Evolutionary conservation across 768 basidiomycete species (phyloP).

Genomic region (Mycena belliarum): DNA sequence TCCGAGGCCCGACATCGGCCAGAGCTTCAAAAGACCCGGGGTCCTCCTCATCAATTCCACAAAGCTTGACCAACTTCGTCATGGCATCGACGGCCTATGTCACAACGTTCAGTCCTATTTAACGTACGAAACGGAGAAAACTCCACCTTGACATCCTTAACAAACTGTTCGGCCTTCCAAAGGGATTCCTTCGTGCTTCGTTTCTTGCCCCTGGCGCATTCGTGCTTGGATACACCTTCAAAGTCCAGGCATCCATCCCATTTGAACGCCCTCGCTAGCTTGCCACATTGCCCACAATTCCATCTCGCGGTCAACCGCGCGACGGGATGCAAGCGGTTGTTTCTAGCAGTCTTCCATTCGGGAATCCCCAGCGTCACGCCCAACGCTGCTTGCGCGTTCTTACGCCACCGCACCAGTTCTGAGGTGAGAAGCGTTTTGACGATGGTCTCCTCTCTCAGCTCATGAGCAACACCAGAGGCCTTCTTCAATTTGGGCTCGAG

Average conservation of each 20-base stretch:
- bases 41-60: slow-evolving; percentile 32
- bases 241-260: slow-evolving; percentile 56
- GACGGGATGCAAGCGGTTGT: slow-evolving; percentile 50
- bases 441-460: slow-evolving; percentile 28
- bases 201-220: slow-evolving; percentile 43
- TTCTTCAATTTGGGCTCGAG: slow-evolving; percentile 23
- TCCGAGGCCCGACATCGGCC: slow-evolving; percentile 27
- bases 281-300: slow-evolving; percentile 53
- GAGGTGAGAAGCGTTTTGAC: slow-evolving; percentile 39
- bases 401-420: slow-evolving; percentile 53
- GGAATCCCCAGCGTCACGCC: slow-evolving; percentile 49
- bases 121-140: not conserved
- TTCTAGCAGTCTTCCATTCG: slow-evolving; percentile 53
- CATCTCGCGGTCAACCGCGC: slow-evolving; percentile 62
- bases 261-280: slow-evolving; percentile 33
- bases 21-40: slow-evolving; percentile 24
- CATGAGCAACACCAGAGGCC: slow-evolving; percentile 26
- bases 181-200: slow-evolving; percentile 24
- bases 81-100: slow-evolving; percentile 51
- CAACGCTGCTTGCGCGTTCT: slow-evolving; percentile 44
- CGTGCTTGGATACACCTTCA: slow-evolving; percentile 57
- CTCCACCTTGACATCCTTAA: slow-evolving; percentile 60
- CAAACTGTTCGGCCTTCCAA: slow-evolving; percentile 57
- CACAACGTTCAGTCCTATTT: not conserved
- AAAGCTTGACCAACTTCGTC: slow-evolving; percentile 36